Conservation (phyloP, 768 basidiomycete genomes). For the Mycena olivaceomarginata region DNA sequence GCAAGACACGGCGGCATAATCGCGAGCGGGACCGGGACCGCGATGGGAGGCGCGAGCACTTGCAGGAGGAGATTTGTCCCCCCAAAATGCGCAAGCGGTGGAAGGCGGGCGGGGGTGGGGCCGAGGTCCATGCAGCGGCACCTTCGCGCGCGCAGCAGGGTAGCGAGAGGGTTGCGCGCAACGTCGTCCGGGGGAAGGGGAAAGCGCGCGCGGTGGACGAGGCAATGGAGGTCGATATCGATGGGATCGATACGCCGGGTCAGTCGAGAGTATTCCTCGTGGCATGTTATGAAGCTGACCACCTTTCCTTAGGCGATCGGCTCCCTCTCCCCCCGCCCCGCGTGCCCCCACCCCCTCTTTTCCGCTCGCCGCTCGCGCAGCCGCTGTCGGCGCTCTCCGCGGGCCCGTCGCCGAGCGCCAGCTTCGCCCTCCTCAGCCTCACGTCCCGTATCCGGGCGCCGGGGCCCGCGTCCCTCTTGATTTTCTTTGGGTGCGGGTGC, state of each 20-base stretch:
- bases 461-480: background rate
- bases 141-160: background rate
- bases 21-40: constrained; percentile 1
- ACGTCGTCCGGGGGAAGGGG: background rate
- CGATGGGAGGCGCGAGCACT: background rate
- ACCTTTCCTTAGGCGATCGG: background rate
- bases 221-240: background rate
- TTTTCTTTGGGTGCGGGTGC: background rate
- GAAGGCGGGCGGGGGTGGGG: constrained; percentile 11
- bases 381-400: background rate
- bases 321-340: background rate
- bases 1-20: constrained; percentile 30
- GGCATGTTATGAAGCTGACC: background rate
- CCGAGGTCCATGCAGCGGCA: background rate
- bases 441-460: background rate
- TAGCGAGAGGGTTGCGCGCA: background rate
- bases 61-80: constrained; percentile 13
- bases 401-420: too few species aligned
- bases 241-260: background rate
- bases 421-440: too few species aligned
- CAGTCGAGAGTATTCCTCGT: background rate
- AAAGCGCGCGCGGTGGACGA: background rate
- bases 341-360: background rate
- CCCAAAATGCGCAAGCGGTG: constrained; percentile 40
- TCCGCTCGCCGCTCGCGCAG: background rate